Percentiles rank a stretch among this genome's conserved stretches.
Evolutionary conservation across 192 early-diverging fungal species (phyloP).

Genomic region (Allomyces javanicus): DNA sequence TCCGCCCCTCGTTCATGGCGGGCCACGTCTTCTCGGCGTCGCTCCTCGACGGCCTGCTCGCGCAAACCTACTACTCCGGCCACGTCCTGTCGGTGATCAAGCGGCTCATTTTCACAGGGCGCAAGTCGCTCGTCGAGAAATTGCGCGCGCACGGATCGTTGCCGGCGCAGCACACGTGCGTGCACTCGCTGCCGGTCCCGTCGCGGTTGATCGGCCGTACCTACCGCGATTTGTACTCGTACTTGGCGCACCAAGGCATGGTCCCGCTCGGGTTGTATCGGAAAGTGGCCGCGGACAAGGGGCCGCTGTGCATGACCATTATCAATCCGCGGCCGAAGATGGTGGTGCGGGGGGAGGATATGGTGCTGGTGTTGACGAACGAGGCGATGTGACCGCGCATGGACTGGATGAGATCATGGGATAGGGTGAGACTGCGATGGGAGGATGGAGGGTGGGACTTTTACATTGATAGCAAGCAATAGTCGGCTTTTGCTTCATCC

Average conservation of each 20-base stretch:
- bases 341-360: slow-evolving; percentile 29
- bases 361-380: slow-evolving; percentile 26
- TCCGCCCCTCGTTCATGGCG: slow-evolving; percentile 45
- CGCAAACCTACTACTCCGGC: slow-evolving; percentile 50
- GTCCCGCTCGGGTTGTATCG: slow-evolving; percentile 46
- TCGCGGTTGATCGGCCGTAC: slow-evolving; percentile 15
- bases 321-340: slow-evolving; percentile 32
- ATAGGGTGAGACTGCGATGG: no score
- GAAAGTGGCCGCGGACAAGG: slow-evolving; percentile 19
- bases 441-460: no score
- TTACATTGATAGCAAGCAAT: no score
- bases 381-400: no score
- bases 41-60: slow-evolving; percentile 50
- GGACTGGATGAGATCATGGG: no score
- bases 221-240: slow-evolving; percentile 26
- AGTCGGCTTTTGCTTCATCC: no score
- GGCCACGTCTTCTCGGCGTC: slow-evolving; percentile 48
- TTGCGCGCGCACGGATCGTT: not conserved
- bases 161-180: slow-evolving; percentile 18
- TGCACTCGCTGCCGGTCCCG: slow-evolving; percentile 26
- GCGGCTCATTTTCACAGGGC: slow-evolving; percentile 32
- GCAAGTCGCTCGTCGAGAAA: not conserved
- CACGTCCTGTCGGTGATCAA: slow-evolving; percentile 37
- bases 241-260: slow-evolving; percentile 11
- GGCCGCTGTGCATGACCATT: slow-evolving; percentile 31